Evolutionary conservation across 164 flowering plant species (phyloP).

Genomic region (Dillenia suffruticosa): DNA sequence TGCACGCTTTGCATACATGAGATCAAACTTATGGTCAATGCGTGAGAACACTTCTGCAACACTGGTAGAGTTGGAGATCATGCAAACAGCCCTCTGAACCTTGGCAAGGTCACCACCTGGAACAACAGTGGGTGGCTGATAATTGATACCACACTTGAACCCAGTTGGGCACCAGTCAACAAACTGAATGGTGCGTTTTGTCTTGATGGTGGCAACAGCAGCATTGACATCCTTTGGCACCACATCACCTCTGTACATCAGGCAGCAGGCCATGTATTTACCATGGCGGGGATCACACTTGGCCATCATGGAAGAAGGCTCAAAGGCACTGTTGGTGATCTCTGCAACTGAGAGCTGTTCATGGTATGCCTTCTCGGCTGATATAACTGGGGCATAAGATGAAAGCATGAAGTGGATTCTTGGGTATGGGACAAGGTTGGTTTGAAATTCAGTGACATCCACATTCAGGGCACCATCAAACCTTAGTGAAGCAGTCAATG

Average conservation of each 20-base stretch:
- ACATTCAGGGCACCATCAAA: conserved; percentile 68
- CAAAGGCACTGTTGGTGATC: conserved; percentile 66
- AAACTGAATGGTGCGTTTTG: conserved; percentile 70
- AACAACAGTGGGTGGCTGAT: conserved; percentile 59
- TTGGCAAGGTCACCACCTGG: conserved; percentile 67
- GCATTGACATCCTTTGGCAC: conserved; percentile 77
- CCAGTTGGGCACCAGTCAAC: conserved; percentile 81
- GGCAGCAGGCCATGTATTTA: conserved; percentile 69
- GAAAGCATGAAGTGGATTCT: conserved; percentile 75
- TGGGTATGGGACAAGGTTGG: conserved; percentile 67
- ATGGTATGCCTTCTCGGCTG: conserved; percentile 69
- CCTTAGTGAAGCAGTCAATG: conserved; percentile 63
- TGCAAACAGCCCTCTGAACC: conserved; percentile 65
- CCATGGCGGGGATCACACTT: conserved; percentile 71
- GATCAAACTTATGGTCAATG: conserved; percentile 61
- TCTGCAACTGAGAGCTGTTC: conserved; percentile 71
- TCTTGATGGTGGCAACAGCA: conserved; percentile 70
- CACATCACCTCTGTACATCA: conserved; percentile 67
- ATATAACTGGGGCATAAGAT: conserved; percentile 62
- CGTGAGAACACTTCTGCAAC: conserved; percentile 69
- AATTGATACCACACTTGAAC: conserved; percentile 66
- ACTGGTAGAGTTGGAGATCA: conserved; percentile 71
- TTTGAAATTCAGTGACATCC: conserved; percentile 67
- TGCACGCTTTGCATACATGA: conserved; percentile 56
- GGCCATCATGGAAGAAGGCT: conserved; percentile 74